phyloP scores from a whole-genome alignment of 2,329 filamentous ascomycete species.

The Teratosphaeria gauchensis region DNA sequence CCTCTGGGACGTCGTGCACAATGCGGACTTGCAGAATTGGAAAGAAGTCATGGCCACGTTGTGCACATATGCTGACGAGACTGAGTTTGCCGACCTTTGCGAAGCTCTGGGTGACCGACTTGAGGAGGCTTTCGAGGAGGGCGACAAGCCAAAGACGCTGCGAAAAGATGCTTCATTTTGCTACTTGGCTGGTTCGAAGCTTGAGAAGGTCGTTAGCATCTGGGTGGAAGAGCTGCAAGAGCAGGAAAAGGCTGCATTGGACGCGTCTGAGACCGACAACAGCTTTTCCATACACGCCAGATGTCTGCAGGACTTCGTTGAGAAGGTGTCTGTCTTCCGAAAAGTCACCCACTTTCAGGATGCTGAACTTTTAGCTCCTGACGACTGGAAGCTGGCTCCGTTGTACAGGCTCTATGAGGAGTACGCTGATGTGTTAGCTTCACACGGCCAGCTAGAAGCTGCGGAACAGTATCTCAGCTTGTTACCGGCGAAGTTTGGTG shows the following conservation, averaged over 20 bases:
- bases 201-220: conserved; percentile 92
- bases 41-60: conserved; percentile 93
- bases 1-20: conserved; percentile 95
- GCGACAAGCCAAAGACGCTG: conserved; percentile 40
- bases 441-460: conserved; percentile 74
- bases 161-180: conserved; percentile 94
- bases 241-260: conserved; percentile 63
- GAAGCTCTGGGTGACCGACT: conserved; percentile 90
- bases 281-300: conserved; percentile 87
- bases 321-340: conserved; percentile 96
- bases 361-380: conserved; percentile 56
- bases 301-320: conserved; percentile 84
- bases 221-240: conserved; percentile 89
- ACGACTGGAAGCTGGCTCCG: conserved; percentile 78
- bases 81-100: conserved; percentile 88
- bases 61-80: conserved; percentile 87
- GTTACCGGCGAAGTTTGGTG: conserved; percentile 71
- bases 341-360: conserved; percentile 89
- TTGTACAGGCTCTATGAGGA: conserved; percentile 94
- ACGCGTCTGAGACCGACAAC: conserved; percentile 52
- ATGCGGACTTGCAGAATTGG: conserved; percentile 86
- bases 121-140: conserved; percentile 52
- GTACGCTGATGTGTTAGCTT: conserved; percentile 89
- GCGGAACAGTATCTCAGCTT: conserved; percentile 89
- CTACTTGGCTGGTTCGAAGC: conserved; percentile 87